Evolutionary conservation across 768 basidiomycete genomes (phyloP), one percentile per base, ranked within the genome.

Genomic region (Podaxis pistillaris): DNA sequence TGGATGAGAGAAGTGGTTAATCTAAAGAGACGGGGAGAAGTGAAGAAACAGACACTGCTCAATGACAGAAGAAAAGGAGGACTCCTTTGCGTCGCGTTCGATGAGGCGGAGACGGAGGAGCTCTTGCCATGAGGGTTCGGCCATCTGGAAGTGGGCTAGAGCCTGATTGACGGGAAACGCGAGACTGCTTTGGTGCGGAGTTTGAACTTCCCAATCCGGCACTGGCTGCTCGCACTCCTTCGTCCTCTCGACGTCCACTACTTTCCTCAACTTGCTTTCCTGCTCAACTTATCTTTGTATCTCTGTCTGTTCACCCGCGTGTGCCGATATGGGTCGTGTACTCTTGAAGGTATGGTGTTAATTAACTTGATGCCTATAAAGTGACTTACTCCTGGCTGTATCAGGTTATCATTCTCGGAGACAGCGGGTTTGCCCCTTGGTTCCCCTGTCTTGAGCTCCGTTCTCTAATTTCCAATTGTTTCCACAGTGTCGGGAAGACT

Each of bases 361-460:
- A 41, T 30, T 57, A 22, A 6, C 44, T 9, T 19, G 13, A 22
- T 46, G 12, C 40, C 62, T 62, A 26, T 60, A 30, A 40, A 40
- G 0, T 58, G 9, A 41, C 41, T 52, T 28, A 56, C 47, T 65
- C 62, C 40, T 54, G 41, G 12, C 62, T 62, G 46, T 53, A 59
- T 40, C 69, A 98, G 96, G 96, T 97, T 75, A 98, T 98, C 79
- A 98, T 99, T 75, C 89, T 98, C 65, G 96, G 96, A 69, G 97
- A 98, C 83, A 94, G 93, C 77, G 93, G 93, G 93, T 94, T 72
- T 65, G 92, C 68, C 38, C 50, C 47, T 64, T 13, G 58, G 47
- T 65, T 65, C 62, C 65, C 65, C 36, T 62, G 26, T 56, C 47
- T 46, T 15, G 46, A 33, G 33, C 47, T 30, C 62, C 50, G 15